Base-by-base conservation (phyloP, 345 rosid species). In the rapeseed (Brassica napus) region DNA sequence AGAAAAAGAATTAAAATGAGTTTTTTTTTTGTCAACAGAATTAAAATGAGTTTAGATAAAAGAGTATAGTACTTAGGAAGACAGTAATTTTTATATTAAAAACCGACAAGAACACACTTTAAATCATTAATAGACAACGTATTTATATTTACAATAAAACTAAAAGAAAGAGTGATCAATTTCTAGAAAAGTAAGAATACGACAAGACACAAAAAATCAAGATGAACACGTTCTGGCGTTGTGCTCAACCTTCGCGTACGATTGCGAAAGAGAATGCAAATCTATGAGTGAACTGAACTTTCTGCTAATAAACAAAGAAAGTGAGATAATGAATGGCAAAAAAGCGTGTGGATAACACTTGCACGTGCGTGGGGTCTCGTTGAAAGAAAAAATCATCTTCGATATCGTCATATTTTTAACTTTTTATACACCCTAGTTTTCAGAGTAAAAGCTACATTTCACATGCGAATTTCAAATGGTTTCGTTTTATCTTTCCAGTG, bases 301-400 rank as follows among this genome's bases (percentile, higher is more conserved):
- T 68, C 32, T 79, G 77, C 72, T 35, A 49, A 42, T 68, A 28
- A 2, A 28, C 30, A 28, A 73, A 49, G 42, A 72, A 61, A 57
- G 62, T 58, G 63, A 59, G 77, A 73, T 34, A 79, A 14, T 16
- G 71, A 30, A 16, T 66, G 66, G 18, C 49, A 11, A 69, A 47
- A 73, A 73, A 74, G 79, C 39, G 72, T 80, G 79, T 63, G 79
- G 83, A 80, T 74, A 80, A 74, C 67, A 0, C 58, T 74, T 75
- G 37, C 75, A 80, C 83, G 83, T 80, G 79, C 75, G 71, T 79
- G 79, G 82, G 82, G 79, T 79, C 79, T 1, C 30, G 16, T 5
- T 52, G 57, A 52, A 52, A 52, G 37, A 42, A 10, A 32, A 32
- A 47, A 71, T 72, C 77, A 78, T 78, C 81, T 78, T 78, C 72